phyloP scores from a whole-genome alignment of 495 filamentous ascomycete species.

The Xylaria cubensis region DNA sequence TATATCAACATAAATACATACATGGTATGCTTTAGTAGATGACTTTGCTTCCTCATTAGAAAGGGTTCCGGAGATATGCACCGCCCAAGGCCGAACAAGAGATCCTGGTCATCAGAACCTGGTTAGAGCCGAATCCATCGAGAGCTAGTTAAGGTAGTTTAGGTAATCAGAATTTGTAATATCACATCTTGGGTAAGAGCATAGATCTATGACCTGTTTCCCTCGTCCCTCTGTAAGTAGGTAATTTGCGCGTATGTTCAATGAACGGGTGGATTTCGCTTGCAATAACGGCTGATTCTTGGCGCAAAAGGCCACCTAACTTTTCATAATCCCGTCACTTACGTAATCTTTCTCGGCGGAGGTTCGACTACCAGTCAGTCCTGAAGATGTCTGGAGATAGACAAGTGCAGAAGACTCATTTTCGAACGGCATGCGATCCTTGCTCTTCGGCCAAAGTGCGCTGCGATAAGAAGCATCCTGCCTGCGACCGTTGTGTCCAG shows the following conservation, averaged over 20 bases:
- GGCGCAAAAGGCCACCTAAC: background rate
- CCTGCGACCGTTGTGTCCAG: conserved; percentile 46
- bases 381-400: conserved; percentile 1
- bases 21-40: background rate
- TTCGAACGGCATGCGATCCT: conserved; percentile 42
- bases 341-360: background rate
- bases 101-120: background rate
- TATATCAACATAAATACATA: background rate
- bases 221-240: background rate
- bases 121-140: background rate
- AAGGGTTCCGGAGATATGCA: background rate
- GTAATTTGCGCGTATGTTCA: background rate
- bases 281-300: background rate
- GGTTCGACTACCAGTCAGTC: background rate
- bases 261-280: background rate
- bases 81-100: background rate
- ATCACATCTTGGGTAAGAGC: background rate
- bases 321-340: background rate
- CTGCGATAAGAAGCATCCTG: conserved; percentile 48
- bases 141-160: background rate
- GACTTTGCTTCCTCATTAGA: background rate
- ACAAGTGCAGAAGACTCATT: conserved; percentile 4
- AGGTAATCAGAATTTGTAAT: conserved; percentile 1
- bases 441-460: conserved; percentile 51
- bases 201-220: background rate